Evolutionary conservation across 176 grass and related monocot species (phyloP).

Genomic region (Guadua angustifolia): DNA sequence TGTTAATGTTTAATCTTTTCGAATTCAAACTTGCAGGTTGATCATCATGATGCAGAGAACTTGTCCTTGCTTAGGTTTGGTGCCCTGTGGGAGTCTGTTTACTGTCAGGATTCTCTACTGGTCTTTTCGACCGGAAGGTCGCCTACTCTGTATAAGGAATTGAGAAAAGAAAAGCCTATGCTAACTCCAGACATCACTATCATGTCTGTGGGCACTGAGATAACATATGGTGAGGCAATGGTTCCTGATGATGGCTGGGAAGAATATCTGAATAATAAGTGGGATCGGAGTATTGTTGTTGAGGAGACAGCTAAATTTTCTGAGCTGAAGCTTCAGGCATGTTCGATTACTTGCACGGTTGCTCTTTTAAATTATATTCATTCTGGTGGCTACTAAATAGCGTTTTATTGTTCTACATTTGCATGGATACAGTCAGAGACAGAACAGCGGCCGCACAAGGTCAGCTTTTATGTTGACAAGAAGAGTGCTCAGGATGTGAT

Average conservation of each 20-base stretch:
- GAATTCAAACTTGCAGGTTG: slow-evolving; percentile 58
- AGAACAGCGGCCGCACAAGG: slow-evolving; percentile 58
- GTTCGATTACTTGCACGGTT: slow-evolving; percentile 13
- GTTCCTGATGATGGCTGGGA: slow-evolving; percentile 86
- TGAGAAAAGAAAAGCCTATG: slow-evolving; percentile 90
- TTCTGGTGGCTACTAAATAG: background rate
- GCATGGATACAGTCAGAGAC: slow-evolving; percentile 43
- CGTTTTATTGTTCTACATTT: slow-evolving; percentile 14
- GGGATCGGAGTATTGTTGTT: slow-evolving; percentile 73
- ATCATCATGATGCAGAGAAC: slow-evolving; percentile 87
- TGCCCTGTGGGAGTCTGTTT: slow-evolving; percentile 76
- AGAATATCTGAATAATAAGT: slow-evolving; percentile 72
- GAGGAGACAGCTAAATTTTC: slow-evolving; percentile 67
- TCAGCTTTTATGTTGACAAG: slow-evolving; percentile 83
- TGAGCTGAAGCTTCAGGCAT: slow-evolving; percentile 69
- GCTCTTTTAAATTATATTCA: background rate
- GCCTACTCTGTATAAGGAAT: slow-evolving; percentile 73
- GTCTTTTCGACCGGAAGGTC: slow-evolving; percentile 88
- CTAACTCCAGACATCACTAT: slow-evolving; percentile 87
- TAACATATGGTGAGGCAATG: slow-evolving; percentile 83
- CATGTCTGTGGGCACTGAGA: slow-evolving; percentile 92
- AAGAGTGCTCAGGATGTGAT: slow-evolving; percentile 64
- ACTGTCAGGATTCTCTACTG: slow-evolving; percentile 74
- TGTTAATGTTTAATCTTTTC: slow-evolving; percentile 21
- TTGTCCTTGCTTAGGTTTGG: slow-evolving; percentile 77